Percentiles rank a stretch among this genome's conserved stretches.
phyloP scores from a whole-genome alignment of 2,329 filamentous ascomycete species.

The Cladophialophora yegresii region DNA sequence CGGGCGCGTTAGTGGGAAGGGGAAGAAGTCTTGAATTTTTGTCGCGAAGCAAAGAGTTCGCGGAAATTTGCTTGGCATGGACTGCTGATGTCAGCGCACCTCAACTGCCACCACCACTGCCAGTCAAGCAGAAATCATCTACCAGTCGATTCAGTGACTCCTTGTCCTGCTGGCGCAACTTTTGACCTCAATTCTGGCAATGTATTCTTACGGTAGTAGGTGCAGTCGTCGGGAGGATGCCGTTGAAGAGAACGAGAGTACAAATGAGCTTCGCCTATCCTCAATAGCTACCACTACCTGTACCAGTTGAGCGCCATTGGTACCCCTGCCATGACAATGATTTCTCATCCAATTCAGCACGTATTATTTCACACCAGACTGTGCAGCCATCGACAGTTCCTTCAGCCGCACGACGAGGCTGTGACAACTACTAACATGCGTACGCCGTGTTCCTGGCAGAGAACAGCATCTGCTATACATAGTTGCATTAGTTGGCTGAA shows the following conservation, averaged over 20 bases:
- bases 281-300: no score
- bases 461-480: no score
- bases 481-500: no score
- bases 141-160: background rate
- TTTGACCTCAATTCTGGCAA: no score
- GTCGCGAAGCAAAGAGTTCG: constrained; percentile 15
- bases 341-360: background rate
- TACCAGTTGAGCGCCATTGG: background rate
- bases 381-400: background rate
- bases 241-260: no score
- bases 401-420: background rate
- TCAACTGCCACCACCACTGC: background rate
- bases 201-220: no score
- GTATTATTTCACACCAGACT: background rate
- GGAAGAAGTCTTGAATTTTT: constrained; percentile 41
- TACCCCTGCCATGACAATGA: background rate
- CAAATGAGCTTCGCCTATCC: no score
- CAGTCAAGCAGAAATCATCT: no score
- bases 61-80: constrained; percentile 17
- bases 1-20: constrained; percentile 66
- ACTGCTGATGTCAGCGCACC: background rate
- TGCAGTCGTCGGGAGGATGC: no score
- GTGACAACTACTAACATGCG: background rate
- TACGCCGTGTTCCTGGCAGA: background rate
- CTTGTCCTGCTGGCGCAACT: background rate